These are phyloP conservation scores for Coniophora puteana DNA, from an alignment of 1,284 basidiomycete genomes.

Conservation along the genomic window DNA sequence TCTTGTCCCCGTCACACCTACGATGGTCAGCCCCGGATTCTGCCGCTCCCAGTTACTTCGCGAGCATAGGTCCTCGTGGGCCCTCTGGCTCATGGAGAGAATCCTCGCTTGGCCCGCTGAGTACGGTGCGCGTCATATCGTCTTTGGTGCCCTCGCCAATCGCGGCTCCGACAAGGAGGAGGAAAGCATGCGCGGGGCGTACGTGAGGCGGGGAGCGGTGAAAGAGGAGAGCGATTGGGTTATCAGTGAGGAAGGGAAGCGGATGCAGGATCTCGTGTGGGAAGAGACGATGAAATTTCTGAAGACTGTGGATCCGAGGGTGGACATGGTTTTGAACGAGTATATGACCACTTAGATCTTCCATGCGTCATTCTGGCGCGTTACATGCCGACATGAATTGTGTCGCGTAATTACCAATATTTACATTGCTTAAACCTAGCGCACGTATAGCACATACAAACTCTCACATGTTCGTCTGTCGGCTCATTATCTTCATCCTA, in stretches of 20 bases:
- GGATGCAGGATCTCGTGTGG: slow-evolving; percentile 39
- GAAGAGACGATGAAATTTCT: no score
- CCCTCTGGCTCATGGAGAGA: slow-evolving; percentile 9
- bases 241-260: slow-evolving; percentile 36
- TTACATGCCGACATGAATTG: no score
- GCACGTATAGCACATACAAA: no score
- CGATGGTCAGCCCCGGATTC: slow-evolving; percentile 41
- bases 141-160: slow-evolving; percentile 27
- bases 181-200: slow-evolving; percentile 36
- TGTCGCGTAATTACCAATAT: no score
- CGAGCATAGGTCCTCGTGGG: no score
- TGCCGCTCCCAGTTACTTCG: slow-evolving; percentile 38
- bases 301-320: no score
- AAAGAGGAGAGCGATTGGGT: slow-evolving; percentile 43
- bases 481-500: no score
- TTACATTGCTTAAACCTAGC: no score
- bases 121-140: slow-evolving; percentile 31
- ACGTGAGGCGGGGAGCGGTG: slow-evolving; percentile 23
- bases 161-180: slow-evolving; percentile 16
- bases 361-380: no score
- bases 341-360: no score
- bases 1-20: slow-evolving; percentile 22
- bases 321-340: no score
- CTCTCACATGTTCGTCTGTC: no score
- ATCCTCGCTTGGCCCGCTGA: slow-evolving; percentile 25